Evolutionary conservation across 2,329 filamentous ascomycete species (phyloP).

Genomic region (Ceratocystis albifundus): DNA sequence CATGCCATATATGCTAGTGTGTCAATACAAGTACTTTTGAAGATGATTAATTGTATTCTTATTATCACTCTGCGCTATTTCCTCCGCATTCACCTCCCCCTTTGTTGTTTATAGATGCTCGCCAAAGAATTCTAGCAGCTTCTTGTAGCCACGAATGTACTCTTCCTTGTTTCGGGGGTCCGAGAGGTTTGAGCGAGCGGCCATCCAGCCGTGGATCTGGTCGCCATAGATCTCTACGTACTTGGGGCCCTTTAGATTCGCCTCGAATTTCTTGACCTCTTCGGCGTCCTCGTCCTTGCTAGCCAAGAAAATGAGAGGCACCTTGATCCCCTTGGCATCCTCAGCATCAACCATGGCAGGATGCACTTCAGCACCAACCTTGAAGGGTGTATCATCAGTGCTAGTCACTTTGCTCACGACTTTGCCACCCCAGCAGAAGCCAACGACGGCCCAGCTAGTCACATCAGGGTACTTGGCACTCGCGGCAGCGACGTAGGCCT

Average conservation of each 20-base stretch:
- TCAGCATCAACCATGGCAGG: constrained; percentile 53
- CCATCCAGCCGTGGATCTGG: constrained; percentile 67
- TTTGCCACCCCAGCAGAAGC: constrained; percentile 64
- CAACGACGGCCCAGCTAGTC: constrained; percentile 49
- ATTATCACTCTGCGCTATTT: background rate
- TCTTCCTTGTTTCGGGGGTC: constrained; percentile 48
- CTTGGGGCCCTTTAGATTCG: constrained; percentile 42
- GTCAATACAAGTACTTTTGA: background rate
- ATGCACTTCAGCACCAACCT: constrained; percentile 46
- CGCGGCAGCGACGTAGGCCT: constrained; percentile 44
- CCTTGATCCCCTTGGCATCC: constrained; percentile 48
- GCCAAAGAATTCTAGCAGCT: constrained; percentile 45
- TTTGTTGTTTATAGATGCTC: constrained; percentile 36
- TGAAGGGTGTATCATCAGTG: constrained; percentile 31
- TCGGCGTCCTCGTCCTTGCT: constrained; percentile 52
- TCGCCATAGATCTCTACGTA: constrained; percentile 54
- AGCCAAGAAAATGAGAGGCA: constrained; percentile 52
- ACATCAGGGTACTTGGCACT: constrained; percentile 43
- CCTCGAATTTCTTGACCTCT: constrained; percentile 45
- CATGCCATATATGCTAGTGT: background rate
- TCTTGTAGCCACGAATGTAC: constrained; percentile 51
- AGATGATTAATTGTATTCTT: background rate
- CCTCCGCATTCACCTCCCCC: background rate
- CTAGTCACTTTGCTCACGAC: constrained; percentile 44
- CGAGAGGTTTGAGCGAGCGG: constrained; percentile 49